These are phyloP conservation scores for Cercospora sesami DNA, from an alignment of 2,329 filamentous ascomycete genomes.

Conservation along the genomic window DNA sequence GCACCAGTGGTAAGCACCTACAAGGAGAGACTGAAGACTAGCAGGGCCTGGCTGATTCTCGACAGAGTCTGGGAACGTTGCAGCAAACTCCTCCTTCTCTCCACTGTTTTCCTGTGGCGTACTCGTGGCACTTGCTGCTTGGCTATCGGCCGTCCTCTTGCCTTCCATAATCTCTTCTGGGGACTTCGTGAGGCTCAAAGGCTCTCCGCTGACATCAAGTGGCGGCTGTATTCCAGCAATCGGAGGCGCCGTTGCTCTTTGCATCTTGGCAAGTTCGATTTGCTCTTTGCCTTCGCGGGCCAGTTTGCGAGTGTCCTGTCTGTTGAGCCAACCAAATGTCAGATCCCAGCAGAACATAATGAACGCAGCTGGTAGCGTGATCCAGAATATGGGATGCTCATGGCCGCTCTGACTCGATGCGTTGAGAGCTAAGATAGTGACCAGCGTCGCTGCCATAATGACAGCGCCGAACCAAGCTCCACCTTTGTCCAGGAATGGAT, in stretches of 20 bases:
- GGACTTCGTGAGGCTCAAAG: conserved; percentile 7
- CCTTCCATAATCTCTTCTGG: conserved; percentile 5
- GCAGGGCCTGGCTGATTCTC: conserved; percentile 24
- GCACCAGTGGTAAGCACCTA: conserved; percentile 56
- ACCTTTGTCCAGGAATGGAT: conserved; percentile 68
- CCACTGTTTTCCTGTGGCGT: not conserved
- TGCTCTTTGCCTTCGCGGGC: conserved; percentile 55
- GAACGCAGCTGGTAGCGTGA: conserved; percentile 67
- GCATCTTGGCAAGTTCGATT: conserved; percentile 47
- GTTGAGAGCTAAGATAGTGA: conserved; percentile 66
- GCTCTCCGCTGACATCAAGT: conserved; percentile 1
- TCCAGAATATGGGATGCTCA: conserved; percentile 63
- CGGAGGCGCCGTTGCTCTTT: conserved; percentile 36
- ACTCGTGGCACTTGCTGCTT: not conserved
- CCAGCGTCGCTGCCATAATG: conserved; percentile 66
- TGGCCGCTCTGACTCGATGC: conserved; percentile 55
- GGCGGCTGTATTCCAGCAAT: not conserved
- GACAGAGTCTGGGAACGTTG: not conserved
- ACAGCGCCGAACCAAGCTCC: conserved; percentile 64
- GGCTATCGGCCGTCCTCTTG: not conserved
- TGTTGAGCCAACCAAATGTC: conserved; percentile 61
- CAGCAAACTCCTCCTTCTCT: conserved; percentile 4
- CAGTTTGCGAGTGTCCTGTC: conserved; percentile 63
- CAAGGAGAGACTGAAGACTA: conserved; percentile 56
- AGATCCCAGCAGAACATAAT: conserved; percentile 71